Evolutionary conservation across 805 yeast species (phyloP), one percentile per base, ranked within the genome.

Genomic region (Huiozyma sinensis): DNA sequence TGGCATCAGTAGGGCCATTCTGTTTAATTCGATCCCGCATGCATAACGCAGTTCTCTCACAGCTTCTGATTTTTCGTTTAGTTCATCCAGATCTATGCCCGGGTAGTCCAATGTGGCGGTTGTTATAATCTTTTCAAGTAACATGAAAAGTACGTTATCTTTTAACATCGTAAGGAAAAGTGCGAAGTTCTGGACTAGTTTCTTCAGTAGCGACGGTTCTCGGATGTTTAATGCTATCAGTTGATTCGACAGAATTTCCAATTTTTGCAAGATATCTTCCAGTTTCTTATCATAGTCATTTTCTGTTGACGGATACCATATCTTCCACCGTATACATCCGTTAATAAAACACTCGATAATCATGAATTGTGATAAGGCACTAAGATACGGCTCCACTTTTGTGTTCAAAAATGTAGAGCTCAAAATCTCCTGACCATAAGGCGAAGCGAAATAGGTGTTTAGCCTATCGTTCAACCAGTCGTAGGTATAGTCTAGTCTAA

Each of bases 1-100:
- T 0, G 98, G 97, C 83, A 92, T 89, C 60, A 94, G 72, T 61
- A 89, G 83, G 1, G 97, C 98, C 63, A 92, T 73, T 57, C 98
- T 70, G 61, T 92, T 90, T 46, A 92, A 71, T 63, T 92, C 99
- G 0, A 95, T 87, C 36, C 97, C 98, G 62, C 96, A 85, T 42
- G 88, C 81, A 1, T 92, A 83, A 54, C 97, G 73, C 52, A 94
- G 68, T 56, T 92, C 97, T 46, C 95, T 76, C 37, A 92, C 78
- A 7, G 83, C 67, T 50, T 88, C 95, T 30, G 83, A 72, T 35
- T 86, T 94, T 52, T 83, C 90, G n/a, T 69, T 65, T 7, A 76
- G 72, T 45, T 69, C 66, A 30, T 69, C 71, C 39, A 61, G 47
- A 44, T 65, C 66, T 30, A 70, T 67, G 10, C 69, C 72, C 1